Conservation (phyloP, 2,329 filamentous ascomycete genomes). For the Pestalotiopsis sp. region DNA sequence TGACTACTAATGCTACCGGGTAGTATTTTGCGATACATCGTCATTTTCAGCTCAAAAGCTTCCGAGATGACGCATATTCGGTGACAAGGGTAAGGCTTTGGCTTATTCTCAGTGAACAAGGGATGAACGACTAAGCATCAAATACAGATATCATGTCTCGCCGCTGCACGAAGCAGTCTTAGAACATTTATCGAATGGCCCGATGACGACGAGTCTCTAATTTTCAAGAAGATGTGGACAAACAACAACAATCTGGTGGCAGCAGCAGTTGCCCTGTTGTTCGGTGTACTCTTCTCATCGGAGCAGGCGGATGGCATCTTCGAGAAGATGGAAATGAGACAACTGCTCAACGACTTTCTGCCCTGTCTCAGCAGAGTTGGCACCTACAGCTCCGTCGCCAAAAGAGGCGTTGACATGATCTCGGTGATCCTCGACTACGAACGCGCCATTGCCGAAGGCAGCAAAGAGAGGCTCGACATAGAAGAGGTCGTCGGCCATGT, state of each 20-base stretch:
- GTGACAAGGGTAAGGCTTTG: background rate
- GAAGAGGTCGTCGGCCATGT: background rate
- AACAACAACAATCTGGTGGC: constrained; percentile 6
- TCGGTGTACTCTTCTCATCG: background rate
- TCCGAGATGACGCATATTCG: background rate
- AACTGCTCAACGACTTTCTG: constrained; percentile 1
- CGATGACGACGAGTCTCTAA: background rate
- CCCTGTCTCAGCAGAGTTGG: constrained; percentile 2
- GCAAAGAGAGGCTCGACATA: background rate
- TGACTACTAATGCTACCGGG: background rate
- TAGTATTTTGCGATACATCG: constrained; percentile 4
- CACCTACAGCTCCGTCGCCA: constrained; percentile 3
- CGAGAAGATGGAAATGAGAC: constrained; percentile 10
- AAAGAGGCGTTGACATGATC: background rate
- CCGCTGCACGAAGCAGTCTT: constrained; percentile 3
- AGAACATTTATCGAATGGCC: constrained; percentile 7
- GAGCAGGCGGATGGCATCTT: constrained; percentile 3
- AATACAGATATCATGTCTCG: constrained; percentile 2
- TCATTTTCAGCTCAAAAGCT: constrained; percentile 6
- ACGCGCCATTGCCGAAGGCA: background rate
- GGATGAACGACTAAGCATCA: background rate
- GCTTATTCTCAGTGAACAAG: background rate
- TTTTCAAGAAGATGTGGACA: constrained; percentile 8
- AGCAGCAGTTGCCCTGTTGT: background rate
- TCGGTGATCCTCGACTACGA: constrained; percentile 4